Conservation (phyloP, 2,329 filamentous ascomycete species). For the Aureobasidium sp. region DNA sequence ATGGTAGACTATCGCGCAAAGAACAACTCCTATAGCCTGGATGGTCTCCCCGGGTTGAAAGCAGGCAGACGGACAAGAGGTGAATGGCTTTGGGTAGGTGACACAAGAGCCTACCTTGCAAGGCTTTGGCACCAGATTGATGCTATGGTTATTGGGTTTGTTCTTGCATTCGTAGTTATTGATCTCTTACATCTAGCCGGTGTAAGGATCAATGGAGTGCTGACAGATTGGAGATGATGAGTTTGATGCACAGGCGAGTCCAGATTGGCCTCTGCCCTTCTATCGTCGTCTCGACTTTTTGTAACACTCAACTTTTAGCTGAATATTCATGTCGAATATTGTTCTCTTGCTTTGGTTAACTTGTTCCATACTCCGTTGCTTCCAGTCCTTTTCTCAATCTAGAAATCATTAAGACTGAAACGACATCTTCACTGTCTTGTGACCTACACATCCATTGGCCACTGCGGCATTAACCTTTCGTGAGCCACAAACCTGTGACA, state of each 20-base stretch:
- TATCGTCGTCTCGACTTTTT: too few relatives aligned
- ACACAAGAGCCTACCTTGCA: constrained; percentile 22
- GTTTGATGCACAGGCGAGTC: too few relatives aligned
- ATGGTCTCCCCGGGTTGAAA: constrained; percentile 52
- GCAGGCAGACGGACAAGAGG: constrained; percentile 46
- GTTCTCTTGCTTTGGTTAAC: too few relatives aligned
- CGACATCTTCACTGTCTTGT: too few relatives aligned
- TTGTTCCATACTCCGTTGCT: too few relatives aligned
- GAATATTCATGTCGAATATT: background rate
- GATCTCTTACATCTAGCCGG: background rate
- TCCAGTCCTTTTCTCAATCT: too few relatives aligned
- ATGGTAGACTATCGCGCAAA: constrained; percentile 50
- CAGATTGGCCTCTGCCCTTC: too few relatives aligned
- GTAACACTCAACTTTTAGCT: too few relatives aligned
- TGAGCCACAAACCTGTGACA: too few relatives aligned
- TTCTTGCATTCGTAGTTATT: constrained; percentile 18
- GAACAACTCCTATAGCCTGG: constrained; percentile 51
- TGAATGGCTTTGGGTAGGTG: constrained; percentile 41
- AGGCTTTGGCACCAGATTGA: constrained; percentile 22
- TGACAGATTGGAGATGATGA: background rate
- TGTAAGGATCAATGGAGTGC: background rate
- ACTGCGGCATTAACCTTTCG: too few relatives aligned
- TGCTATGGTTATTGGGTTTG: constrained; percentile 20
- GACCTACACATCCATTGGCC: too few relatives aligned
- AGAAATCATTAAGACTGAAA: too few relatives aligned